phyloP scores from a whole-genome alignment of 2,329 filamentous ascomycete species.

The Sporothrix dimorphospora region DNA sequence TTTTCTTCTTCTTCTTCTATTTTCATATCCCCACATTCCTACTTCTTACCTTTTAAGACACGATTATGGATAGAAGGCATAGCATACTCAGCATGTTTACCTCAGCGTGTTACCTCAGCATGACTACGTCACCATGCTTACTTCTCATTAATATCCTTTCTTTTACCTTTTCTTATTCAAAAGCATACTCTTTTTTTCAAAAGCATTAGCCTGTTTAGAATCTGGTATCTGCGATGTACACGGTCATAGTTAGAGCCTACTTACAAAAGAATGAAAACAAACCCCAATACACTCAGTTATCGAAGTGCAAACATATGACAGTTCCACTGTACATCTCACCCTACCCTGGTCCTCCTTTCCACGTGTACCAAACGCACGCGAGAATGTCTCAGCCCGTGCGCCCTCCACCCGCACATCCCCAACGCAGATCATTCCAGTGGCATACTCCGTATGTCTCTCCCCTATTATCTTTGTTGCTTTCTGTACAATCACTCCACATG shows the following conservation, averaged over 20 bases:
- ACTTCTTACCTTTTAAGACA: background rate
- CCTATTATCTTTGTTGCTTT: no score
- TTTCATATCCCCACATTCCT: no score
- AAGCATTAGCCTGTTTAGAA: background rate
- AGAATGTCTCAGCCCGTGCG: conserved; percentile 11
- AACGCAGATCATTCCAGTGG: background rate
- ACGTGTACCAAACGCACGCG: conserved; percentile 15
- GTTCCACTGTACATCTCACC: background rate
- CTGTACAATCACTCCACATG: background rate
- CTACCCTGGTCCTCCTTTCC: background rate
- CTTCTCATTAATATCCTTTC: background rate
- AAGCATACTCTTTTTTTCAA: background rate
- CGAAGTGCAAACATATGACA: background rate
- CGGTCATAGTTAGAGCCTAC: background rate
- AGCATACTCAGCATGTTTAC: background rate
- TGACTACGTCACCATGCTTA: background rate
- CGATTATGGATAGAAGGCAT: background rate
- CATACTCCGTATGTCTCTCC: background rate
- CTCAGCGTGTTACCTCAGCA: background rate
- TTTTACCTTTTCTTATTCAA: background rate
- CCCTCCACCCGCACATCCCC: conserved; percentile 5
- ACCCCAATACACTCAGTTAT: background rate
- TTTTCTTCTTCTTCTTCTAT: background rate
- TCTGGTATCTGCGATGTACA: background rate
- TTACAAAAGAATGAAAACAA: background rate